Base-by-base conservation (phyloP, 495 filamentous ascomycete species). In the Xylaria cubensis region DNA sequence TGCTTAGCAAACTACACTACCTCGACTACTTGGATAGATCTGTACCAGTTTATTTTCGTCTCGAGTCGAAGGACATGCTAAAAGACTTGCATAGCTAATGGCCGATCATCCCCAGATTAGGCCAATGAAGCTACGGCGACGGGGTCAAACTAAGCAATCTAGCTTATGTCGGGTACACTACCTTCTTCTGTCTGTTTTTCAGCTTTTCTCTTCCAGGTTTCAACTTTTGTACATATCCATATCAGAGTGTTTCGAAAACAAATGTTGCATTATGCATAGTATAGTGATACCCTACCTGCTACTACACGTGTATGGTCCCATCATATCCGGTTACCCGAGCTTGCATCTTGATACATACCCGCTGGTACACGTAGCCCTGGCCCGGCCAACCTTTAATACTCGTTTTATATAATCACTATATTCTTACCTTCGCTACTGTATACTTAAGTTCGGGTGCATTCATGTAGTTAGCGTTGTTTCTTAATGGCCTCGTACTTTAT, bases 31-130 rank as follows among this genome's bases (percentile, higher is more conserved):
- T 29, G 1, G 7, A 39, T 39, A 39, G 36, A 36, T 36, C 36
- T 39, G 26, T 17, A 24, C 24, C 3, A 3, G 9, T 55, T 24
- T 12, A 61, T 61, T 61, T 19, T 19, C 32, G 58, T 59, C 15
- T 59, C 4, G 26, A 15, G 15, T 5, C 29, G 13, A 58, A 53
- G n/a, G 36, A 39, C 36, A 8, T 39, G 8, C 36, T 46, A 24
- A 7, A n/a, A 19, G 21, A 53, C 10, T 21, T 53, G 50, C 21
- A 13, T 55, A 10, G 58, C 58, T 39, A 21, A 61, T 44, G 39
- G 65, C 65, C 65, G 65, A 67, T 56, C 65, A 55, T 36, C 65
- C 65, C 65, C 65, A 12, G 50, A 67, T 56, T 29, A 67, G 50
- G 65, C 46, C 12, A 53, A 41, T 36, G 34, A 21, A 66, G 13